These are phyloP conservation scores for Simmondsia chinensis DNA, from an alignment of 148 eudicot species.

Conservation along the genomic window DNA sequence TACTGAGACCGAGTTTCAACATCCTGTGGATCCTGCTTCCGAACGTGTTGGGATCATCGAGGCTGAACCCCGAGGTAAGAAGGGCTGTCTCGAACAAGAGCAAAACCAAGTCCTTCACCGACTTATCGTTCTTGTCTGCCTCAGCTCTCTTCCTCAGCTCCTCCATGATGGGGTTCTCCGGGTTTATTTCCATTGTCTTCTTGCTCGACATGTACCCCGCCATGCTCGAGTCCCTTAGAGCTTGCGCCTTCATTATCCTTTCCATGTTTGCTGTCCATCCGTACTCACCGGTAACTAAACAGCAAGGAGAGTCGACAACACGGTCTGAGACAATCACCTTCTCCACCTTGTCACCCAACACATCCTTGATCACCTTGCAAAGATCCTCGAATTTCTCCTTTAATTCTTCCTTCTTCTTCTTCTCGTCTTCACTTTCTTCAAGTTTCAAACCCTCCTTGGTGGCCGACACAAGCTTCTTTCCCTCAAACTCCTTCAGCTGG, in stretches of 20 bases:
- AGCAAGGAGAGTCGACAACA: conserved; percentile 79
- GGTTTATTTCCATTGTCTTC: conserved; percentile 92
- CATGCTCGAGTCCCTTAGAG: conserved; percentile 79
- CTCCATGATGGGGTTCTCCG: conserved; percentile 77
- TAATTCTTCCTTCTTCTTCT: conserved; percentile 42
- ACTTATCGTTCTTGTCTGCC: conserved; percentile 86
- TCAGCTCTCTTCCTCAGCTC: conserved; percentile 86
- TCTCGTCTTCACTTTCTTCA: conserved; percentile 70
- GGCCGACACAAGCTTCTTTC: conserved; percentile 76
- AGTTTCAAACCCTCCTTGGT: conserved; percentile 81
- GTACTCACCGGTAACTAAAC: conserved; percentile 78
- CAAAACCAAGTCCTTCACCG: conserved; percentile 71
- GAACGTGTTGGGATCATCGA: conserved; percentile 75
- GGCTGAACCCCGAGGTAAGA: conserved; percentile 76
- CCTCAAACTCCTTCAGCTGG: conserved; percentile 77
- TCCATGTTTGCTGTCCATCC: conserved; percentile 95
- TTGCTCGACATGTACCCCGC: conserved; percentile 83
- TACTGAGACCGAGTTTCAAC: conserved; percentile 84
- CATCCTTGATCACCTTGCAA: conserved; percentile 84
- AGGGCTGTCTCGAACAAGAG: conserved; percentile 66
- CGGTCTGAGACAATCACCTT: conserved; percentile 79
- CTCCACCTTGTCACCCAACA: conserved; percentile 63
- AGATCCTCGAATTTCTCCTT: conserved; percentile 71
- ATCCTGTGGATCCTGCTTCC: conserved; percentile 85
- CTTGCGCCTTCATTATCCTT: conserved; percentile 77